These are phyloP conservation scores for Phialemonium atrogriseum DNA, from an alignment of 2,329 filamentous ascomycete genomes.

Conservation along the genomic window DNA sequence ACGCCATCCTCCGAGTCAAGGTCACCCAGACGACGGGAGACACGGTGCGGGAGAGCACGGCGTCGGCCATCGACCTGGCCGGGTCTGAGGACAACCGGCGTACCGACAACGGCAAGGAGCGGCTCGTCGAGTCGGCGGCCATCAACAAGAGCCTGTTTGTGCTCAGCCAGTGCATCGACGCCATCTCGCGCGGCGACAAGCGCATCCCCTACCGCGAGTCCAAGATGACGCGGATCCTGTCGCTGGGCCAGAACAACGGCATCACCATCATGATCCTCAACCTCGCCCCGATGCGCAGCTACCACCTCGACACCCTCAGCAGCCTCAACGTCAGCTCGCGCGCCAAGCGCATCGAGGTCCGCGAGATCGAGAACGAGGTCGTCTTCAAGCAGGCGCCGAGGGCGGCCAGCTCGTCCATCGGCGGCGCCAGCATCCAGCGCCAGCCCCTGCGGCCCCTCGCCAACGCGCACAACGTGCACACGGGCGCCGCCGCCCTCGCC, in stretches of 20 bases:
- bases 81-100: slow-evolving; percentile 93
- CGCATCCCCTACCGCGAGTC: slow-evolving; percentile 90
- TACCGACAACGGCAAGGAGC: slow-evolving; percentile 88
- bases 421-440: slow-evolving; percentile 40
- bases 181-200: slow-evolving; percentile 66
- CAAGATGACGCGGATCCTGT: slow-evolving; percentile 94
- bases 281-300: slow-evolving; percentile 81
- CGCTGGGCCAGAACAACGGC: slow-evolving; percentile 88
- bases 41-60: slow-evolving; percentile 66
- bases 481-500: slow-evolving; percentile 42
- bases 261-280: slow-evolving; percentile 96
- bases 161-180: slow-evolving; percentile 88
- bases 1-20: slow-evolving; percentile 87
- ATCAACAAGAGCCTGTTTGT: slow-evolving; percentile 98
- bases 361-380: slow-evolving; percentile 92
- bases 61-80: slow-evolving; percentile 88
- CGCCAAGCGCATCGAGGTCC: slow-evolving; percentile 92
- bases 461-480: slow-evolving; percentile 66
- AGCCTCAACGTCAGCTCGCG: slow-evolving; percentile 92
- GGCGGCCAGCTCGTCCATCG: slow-evolving; percentile 30
- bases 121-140: slow-evolving; percentile 87
- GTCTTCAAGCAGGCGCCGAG: slow-evolving; percentile 71
- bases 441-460: slow-evolving; percentile 75
- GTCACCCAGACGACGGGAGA: slow-evolving; percentile 67
- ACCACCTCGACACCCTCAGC: slow-evolving; percentile 87